These are phyloP conservation scores for Gloeostereum incarnatum DNA, from an alignment of 768 basidiomycete species.

Conservation along the genomic window DNA sequence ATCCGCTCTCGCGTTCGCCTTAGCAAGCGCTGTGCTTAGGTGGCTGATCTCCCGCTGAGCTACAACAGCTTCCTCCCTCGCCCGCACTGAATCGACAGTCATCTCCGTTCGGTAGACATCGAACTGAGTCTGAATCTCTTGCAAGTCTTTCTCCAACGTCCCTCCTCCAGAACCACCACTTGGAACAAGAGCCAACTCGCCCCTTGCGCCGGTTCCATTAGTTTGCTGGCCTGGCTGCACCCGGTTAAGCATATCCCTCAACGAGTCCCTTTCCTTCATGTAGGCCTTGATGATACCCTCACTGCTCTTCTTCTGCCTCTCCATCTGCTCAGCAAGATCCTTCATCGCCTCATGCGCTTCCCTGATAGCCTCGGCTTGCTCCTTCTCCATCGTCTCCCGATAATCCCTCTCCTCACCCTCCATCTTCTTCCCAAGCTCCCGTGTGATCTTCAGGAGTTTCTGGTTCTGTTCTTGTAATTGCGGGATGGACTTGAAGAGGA, in stretches of 20 bases:
- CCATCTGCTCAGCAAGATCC: conserved; percentile 68
- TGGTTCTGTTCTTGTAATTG: conserved; percentile 89
- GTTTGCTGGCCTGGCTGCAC: conserved; percentile 15
- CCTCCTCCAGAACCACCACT: too few relatives aligned
- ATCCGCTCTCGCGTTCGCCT: conserved; percentile 76
- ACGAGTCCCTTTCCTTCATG: conserved; percentile 81
- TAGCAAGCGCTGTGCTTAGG: conserved; percentile 62
- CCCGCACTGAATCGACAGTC: conserved; percentile 59
- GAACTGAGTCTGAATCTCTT: conserved; percentile 70
- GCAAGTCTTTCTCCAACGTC: conserved; percentile 63
- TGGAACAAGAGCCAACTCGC: conserved; percentile 37
- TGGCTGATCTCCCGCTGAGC: conserved; percentile 64
- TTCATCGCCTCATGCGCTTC: conserved; percentile 88
- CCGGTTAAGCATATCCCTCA: conserved; percentile 64
- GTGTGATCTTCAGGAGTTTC: conserved; percentile 73
- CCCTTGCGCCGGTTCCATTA: conserved; percentile 22
- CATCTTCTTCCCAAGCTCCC: conserved; percentile 77
- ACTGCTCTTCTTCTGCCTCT: conserved; percentile 63
- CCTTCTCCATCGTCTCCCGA: conserved; percentile 56
- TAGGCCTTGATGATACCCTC: conserved; percentile 71
- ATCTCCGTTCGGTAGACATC: conserved; percentile 77
- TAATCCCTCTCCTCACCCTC: conserved; percentile 80
- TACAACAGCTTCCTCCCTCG: conserved; percentile 59
- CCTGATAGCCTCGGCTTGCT: conserved; percentile 70
- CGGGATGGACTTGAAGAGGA: conserved; percentile 74